These are phyloP conservation scores for Anisodus acutangulus DNA, from an alignment of 257 asterid species.

Conservation along the genomic window DNA sequence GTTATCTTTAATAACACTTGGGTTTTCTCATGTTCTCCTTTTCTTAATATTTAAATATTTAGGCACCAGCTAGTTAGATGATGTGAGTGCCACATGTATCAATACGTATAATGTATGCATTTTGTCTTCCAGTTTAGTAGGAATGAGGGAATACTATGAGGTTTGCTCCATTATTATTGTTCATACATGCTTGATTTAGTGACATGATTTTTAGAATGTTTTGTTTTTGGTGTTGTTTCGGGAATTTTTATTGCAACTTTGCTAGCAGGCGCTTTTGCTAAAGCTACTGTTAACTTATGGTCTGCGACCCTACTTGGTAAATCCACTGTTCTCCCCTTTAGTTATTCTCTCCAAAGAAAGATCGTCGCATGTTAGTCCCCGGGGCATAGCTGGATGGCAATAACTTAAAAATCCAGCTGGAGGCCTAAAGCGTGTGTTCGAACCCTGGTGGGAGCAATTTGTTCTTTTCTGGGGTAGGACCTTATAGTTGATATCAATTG, in stretches of 20 bases:
- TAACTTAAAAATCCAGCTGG: no score
- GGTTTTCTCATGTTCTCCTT: background rate
- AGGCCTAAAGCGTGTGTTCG: no score
- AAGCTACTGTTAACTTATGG: background rate
- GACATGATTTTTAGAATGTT: background rate
- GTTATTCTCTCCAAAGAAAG: background rate
- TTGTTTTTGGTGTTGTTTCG: background rate
- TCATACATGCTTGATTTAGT: background rate
- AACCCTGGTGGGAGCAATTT: no score
- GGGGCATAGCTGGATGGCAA: no score
- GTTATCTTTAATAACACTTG: slow-evolving; percentile 6
- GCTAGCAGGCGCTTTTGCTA: background rate
- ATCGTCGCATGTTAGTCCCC: background rate
- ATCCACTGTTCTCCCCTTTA: background rate
- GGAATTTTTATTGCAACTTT: background rate
- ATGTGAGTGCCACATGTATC: slow-evolving; percentile 30
- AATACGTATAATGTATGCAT: slow-evolving; percentile 24
- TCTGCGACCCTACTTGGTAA: background rate
- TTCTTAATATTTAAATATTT: background rate
- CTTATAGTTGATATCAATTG: no score
- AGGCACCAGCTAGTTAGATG: slow-evolving; percentile 23
- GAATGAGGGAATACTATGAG: slow-evolving; percentile 17
- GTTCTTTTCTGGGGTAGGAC: no score
- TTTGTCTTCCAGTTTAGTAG: slow-evolving; percentile 23
- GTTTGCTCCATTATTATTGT: slow-evolving; percentile 1